These are phyloP conservation scores for Aspergillus brunneoviolaceus DNA, from an alignment of 2,329 filamentous ascomycete species.

Conservation along the genomic window DNA sequence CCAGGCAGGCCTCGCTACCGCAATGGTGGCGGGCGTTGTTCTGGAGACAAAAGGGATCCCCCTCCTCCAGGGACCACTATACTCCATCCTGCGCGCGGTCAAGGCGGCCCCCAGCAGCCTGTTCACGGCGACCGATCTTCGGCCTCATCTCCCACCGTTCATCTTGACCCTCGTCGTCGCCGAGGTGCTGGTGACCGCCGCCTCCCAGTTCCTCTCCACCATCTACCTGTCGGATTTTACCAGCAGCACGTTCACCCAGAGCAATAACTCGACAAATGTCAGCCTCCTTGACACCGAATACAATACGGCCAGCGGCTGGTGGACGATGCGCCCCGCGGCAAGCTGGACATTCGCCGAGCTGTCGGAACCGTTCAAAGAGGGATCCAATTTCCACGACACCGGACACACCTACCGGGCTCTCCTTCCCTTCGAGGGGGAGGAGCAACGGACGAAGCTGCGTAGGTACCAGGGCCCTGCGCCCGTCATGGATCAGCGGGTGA, in stretches of 20 bases:
- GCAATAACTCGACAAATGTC: background rate
- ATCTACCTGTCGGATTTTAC: background rate
- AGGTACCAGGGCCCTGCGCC: background rate
- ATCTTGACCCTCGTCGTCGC: background rate
- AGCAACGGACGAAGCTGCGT: background rate
- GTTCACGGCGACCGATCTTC: background rate
- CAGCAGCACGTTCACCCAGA: background rate
- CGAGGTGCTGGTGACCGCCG: background rate
- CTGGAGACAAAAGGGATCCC: background rate
- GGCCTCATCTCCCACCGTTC: background rate
- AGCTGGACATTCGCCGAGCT: constrained; percentile 3
- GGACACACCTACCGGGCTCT: constrained; percentile 1
- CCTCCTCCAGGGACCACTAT: background rate
- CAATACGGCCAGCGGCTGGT: background rate
- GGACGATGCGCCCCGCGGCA: background rate
- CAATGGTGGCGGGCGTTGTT: background rate
- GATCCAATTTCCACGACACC: background rate
- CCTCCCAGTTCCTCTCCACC: background rate
- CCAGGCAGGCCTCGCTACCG: background rate
- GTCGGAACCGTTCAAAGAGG: background rate
- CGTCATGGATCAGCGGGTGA: background rate
- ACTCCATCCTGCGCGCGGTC: background rate
- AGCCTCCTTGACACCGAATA: background rate
- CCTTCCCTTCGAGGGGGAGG: background rate
- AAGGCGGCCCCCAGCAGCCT: background rate